phyloP scores from a whole-genome alignment of 768 basidiomycete genomes.

The Boletus insuetus region DNA sequence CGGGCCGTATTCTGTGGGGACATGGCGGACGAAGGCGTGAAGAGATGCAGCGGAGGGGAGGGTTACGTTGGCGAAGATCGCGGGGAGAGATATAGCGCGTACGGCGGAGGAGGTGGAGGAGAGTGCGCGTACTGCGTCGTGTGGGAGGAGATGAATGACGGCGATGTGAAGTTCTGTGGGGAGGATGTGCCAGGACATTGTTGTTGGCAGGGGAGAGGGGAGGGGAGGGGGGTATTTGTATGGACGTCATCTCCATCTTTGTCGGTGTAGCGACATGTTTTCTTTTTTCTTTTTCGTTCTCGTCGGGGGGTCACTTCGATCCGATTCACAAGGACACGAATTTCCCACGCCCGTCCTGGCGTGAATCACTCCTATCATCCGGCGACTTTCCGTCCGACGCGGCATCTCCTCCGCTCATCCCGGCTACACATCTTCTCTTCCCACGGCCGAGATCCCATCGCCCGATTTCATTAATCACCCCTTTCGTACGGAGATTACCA shows the following conservation, averaged over 20 bases:
- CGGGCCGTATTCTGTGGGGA: conserved; percentile 54
- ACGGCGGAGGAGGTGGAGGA: conserved; percentile 48
- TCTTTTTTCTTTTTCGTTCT: conserved; percentile 5
- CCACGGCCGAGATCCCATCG: conserved; percentile 3
- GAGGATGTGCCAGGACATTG: conserved; percentile 50
- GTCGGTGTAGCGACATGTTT: conserved; percentile 5
- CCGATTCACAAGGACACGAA: conserved; percentile 22
- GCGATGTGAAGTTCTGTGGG: conserved; percentile 66
- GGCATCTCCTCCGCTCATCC: conserved; percentile 16
- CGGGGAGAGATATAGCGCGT: conserved; percentile 55
- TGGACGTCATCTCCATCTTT: conserved; percentile 17
- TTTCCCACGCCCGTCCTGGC: conserved; percentile 1
- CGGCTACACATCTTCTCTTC: conserved; percentile 5
- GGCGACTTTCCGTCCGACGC: conserved; percentile 27
- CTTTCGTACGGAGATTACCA: not conserved
- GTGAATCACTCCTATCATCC: conserved; percentile 21
- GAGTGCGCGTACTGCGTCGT: conserved; percentile 44
- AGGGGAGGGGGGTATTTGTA: not conserved
- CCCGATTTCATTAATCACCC: not conserved
- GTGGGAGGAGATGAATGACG: conserved; percentile 49
- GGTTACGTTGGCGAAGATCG: conserved; percentile 56
- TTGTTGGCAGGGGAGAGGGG: not conserved
- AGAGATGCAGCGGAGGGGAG: conserved; percentile 48
- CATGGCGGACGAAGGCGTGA: conserved; percentile 49
- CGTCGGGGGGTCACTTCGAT: conserved; percentile 16